Percentiles rank a stretch among this genome's conserved stretches.
Evolutionary conservation across 495 filamentous ascomycete genomes (phyloP).

Genomic region (Recurvomyces mirabilis): DNA sequence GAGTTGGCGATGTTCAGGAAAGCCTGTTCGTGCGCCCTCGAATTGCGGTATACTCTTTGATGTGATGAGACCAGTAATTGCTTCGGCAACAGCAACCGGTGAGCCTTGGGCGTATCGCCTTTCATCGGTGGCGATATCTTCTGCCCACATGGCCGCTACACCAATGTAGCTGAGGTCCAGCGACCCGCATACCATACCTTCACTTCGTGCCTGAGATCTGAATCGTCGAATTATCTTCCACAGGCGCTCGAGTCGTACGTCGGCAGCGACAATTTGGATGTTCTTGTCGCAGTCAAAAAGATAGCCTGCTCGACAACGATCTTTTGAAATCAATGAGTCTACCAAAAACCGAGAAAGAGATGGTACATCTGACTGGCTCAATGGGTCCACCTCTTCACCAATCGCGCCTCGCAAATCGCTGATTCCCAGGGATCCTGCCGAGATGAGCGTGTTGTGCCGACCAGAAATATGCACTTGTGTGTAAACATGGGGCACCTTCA

Average conservation of each 20-base stretch:
- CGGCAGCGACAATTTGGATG: conserved; percentile 52
- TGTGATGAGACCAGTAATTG: conserved; percentile 39
- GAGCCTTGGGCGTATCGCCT: conserved; percentile 18
- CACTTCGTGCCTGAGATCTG: conserved; percentile 40
- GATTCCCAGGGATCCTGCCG: no score
- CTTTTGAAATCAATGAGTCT: conserved; percentile 17
- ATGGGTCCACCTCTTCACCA: no score
- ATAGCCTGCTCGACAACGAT: conserved; percentile 61
- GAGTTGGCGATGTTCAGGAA: conserved; percentile 62
- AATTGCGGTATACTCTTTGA: conserved; percentile 37
- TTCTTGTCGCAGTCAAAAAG: conserved; percentile 64
- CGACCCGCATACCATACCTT: conserved; percentile 60
- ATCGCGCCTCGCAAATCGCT: no score
- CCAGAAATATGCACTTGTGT: background rate
- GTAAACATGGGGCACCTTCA: background rate
- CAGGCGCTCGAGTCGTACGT: conserved; percentile 61
- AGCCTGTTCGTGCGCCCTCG: conserved; percentile 46
- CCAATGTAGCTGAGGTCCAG: conserved; percentile 82
- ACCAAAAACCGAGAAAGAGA: background rate
- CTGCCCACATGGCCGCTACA: conserved; percentile 67
- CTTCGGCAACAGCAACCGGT: conserved; percentile 31
- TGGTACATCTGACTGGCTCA: background rate
- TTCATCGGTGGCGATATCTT: conserved; percentile 48
- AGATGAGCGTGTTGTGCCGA: no score
- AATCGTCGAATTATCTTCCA: conserved; percentile 44